Evolutionary conservation across 768 basidiomycete species (phyloP), one percentile per base, ranked within the genome.

Genomic region (Suillus luteus): DNA sequence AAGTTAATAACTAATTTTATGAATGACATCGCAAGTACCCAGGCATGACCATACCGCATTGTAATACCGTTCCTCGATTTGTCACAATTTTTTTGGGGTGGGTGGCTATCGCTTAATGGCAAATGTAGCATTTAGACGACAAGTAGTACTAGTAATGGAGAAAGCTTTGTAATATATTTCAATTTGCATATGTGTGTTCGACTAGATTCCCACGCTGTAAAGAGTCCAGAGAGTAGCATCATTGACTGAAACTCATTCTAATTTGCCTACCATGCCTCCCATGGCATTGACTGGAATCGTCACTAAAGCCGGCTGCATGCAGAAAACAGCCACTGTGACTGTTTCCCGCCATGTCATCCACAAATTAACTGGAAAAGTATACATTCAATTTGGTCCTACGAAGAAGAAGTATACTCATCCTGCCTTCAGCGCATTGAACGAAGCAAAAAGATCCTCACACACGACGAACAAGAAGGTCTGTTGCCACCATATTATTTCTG

Each of bases 241-340:
- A 1, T 1, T 12, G 12, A 19, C 33, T 54, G 5, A 17, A 33
- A 54, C 52, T 35, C 19, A 19, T 33, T 33, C 17, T 31, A 41
- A 17, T 44, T 35, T 44, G 35, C 59, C 65, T 70, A 74, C 66
- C 9, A 93, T 93, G 91, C 88, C 91, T 41, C 91, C 92, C 33
- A 88, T 93, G 86, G 77, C 86, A 17, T 84, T 94, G 67, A 81
- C 81, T 27, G 92, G 92, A 19, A 69, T 86, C 44, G 93, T 94
- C 22, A 89, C 91, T 38, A 93, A 91, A 75, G 89, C 85, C 24
- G 92, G 93, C 10, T 85, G 81, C 67, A 94, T 94, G 92, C 81
- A 87, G 61, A 93, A 93, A 73, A 94, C 92, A 0, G 92, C 84
- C 15, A 94, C 93, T 0, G 92, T 94, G 55, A 88, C 90, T 0